Conservation (phyloP, 306 rosid genomes). For the Arachis stenosperma region DNA sequence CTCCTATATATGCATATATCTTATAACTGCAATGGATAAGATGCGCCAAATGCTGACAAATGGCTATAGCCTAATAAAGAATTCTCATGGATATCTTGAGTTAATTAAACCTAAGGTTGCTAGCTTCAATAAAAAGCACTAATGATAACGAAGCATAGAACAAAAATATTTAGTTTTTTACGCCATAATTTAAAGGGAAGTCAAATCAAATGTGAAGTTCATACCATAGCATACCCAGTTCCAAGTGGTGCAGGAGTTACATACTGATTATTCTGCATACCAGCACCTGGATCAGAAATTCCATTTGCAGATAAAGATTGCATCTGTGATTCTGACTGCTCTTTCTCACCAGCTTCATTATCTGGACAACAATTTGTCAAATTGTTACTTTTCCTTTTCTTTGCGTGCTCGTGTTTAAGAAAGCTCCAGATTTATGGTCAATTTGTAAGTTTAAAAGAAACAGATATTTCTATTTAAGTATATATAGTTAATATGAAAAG, state of each 20-base stretch:
- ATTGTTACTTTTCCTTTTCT: conserved; percentile 17
- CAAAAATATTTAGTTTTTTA: conserved; percentile 5
- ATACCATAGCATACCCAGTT: conserved; percentile 78
- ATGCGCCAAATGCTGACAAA: neutral
- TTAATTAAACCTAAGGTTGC: conserved; percentile 17
- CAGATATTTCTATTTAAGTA: neutral
- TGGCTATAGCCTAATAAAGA: conserved; percentile 26
- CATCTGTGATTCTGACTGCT: conserved; percentile 60
- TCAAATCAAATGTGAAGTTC: conserved; percentile 38
- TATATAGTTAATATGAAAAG: neutral
- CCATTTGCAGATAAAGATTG: conserved; percentile 61
- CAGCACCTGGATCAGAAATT: conserved; percentile 57
- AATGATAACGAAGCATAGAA: conserved; percentile 19
- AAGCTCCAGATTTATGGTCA: conserved; percentile 15
- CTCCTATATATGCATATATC: neutral
- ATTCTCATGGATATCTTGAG: conserved; percentile 31
- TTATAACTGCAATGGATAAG: conserved; percentile 26
- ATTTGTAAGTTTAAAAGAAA: conserved; percentile 5
- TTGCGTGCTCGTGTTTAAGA: neutral
- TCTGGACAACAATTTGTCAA: conserved; percentile 56
- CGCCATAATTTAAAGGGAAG: conserved; percentile 9
- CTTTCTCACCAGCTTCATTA: conserved; percentile 69
- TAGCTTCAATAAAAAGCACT: conserved; percentile 15
- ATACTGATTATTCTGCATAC: conserved; percentile 63
- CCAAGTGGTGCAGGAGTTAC: conserved; percentile 73